phyloP scores from a whole-genome alignment of 768 basidiomycete genomes.

The Rhodosporidiobolus sp. region DNA sequence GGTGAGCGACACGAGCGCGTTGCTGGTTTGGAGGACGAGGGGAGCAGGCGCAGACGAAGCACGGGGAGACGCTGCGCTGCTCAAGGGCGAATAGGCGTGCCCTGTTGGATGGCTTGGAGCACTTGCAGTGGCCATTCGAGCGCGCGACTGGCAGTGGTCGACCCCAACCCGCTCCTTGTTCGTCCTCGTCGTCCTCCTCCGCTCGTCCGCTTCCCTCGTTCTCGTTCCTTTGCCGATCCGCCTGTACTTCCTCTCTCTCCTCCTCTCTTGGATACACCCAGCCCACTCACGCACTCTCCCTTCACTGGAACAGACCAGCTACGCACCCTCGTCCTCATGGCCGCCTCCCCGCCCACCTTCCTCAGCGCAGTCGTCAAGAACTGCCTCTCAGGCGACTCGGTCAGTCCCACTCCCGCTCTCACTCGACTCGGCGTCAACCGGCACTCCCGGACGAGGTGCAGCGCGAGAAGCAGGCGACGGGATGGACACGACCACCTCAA shows the following conservation, averaged over 20 bases:
- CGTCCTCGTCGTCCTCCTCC: not conserved
- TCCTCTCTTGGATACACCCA: no score
- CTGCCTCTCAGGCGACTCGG: slow-evolving; percentile 37
- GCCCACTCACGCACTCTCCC: no score
- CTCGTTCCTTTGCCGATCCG: no score
- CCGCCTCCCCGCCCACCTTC: not conserved
- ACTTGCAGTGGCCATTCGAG: no score
- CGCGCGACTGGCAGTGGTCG: not conserved
- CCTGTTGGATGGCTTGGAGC: no score
- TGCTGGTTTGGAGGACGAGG: no score
- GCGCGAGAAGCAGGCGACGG: not conserved
- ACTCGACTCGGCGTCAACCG: not conserved
- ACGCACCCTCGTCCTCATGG: no score
- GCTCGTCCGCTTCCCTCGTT: not conserved
- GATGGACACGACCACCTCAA: no score
- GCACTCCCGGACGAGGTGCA: not conserved
- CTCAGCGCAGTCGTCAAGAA: slow-evolving; percentile 30
- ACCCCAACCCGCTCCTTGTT: not conserved
- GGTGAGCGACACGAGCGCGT: not conserved
- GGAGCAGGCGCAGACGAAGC: no score
- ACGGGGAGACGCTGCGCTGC: no score
- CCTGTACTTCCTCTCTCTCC: no score
- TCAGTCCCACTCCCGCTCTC: not conserved
- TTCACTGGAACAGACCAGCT: not conserved
- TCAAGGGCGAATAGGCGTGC: slow-evolving; percentile 4